Evolutionary conservation across 768 basidiomycete species (phyloP).

Genomic region (Pisolithus sp.): DNA sequence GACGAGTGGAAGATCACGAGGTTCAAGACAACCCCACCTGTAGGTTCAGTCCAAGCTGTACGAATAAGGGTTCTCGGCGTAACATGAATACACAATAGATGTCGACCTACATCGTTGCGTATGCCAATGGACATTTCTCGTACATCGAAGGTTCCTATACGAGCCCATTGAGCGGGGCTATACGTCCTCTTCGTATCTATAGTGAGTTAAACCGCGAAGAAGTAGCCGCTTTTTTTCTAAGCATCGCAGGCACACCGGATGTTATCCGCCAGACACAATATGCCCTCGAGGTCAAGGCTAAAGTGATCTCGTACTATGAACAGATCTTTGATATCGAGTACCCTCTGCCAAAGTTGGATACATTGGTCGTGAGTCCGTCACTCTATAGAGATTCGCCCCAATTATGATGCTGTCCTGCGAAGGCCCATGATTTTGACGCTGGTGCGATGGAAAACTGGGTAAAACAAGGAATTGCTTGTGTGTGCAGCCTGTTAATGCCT

Average conservation of each 20-base stretch:
- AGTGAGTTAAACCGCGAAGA: constrained; percentile 34
- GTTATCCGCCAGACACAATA: constrained; percentile 79
- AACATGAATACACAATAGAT: constrained; percentile 32
- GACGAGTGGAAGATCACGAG: constrained; percentile 74
- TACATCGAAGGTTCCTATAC: constrained; percentile 69
- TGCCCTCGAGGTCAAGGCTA: constrained; percentile 79
- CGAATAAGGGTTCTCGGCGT: neutral
- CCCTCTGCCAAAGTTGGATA: constrained; percentile 92
- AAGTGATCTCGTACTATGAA: constrained; percentile 86
- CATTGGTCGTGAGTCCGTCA: constrained; percentile 57
- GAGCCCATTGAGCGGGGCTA: constrained; percentile 75
- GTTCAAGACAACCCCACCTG: constrained; percentile 74
- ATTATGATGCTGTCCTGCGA: constrained; percentile 1
- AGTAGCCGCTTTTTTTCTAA: neutral
- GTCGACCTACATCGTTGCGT: constrained; percentile 88
- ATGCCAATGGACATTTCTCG: constrained; percentile 75
- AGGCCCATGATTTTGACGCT: constrained; percentile 85
- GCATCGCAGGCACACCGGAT: constrained; percentile 62
- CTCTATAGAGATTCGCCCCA: neutral
- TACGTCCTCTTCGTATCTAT: constrained; percentile 80
- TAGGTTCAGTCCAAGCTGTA: constrained; percentile 17
- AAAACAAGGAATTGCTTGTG: neutral
- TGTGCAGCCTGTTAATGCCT: constrained; percentile 2
- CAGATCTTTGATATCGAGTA: constrained; percentile 87
- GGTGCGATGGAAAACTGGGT: constrained; percentile 94